Evolutionary conservation across 1,139 yeast species (phyloP), one percentile per base, ranked within the genome.

Genomic region (Pneumocystis carinii): DNA sequence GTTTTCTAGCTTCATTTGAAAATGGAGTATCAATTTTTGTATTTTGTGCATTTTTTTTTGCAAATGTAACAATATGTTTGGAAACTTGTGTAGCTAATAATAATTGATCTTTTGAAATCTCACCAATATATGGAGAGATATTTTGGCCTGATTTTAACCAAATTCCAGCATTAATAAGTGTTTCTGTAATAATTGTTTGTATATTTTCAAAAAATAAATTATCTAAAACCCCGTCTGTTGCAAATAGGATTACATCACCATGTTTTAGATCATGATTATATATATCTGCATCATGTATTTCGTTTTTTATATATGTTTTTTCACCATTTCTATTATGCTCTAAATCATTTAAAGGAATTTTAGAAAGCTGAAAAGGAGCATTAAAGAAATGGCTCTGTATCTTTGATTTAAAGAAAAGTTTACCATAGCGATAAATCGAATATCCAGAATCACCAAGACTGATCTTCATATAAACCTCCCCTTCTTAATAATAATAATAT

Each of bases 391-490:
- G 92, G 1, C 90, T 84, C 75, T 90, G 97, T 68, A 87, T 84
- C 65, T 78, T 78, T 0, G 96, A 87, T 71, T 86, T 85, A 48
- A 80, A 75, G 6, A 86, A 78, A 59, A 90, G 77, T 68, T 81
- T 77, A 68, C 80, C 81, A 64, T 83, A 77, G 67, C 96, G 78
- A 72, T 90, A 87, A 10, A 90, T 82, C 29, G 95, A 90, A 73
- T 89, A 88, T 85, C 96, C 94, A 1, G 97, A 90, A 72, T 92
- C 98, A 10, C 98, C 97, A 64, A 92, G 75, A 70, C 90, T 64
- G 41, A 59, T 10, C 5, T 17, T 36, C 5, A 4, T 15, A 35
- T 36, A 58, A 35, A 58, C 14, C 1, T 10, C 7, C n/a, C 14
- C 39, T 14, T 10, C 10, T 17, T 5, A 17, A n/a, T 17, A n/a